Base-by-base conservation (phyloP, 1,284 basidiomycete genomes). In the Melampsora abietis-canadensis region DNA sequence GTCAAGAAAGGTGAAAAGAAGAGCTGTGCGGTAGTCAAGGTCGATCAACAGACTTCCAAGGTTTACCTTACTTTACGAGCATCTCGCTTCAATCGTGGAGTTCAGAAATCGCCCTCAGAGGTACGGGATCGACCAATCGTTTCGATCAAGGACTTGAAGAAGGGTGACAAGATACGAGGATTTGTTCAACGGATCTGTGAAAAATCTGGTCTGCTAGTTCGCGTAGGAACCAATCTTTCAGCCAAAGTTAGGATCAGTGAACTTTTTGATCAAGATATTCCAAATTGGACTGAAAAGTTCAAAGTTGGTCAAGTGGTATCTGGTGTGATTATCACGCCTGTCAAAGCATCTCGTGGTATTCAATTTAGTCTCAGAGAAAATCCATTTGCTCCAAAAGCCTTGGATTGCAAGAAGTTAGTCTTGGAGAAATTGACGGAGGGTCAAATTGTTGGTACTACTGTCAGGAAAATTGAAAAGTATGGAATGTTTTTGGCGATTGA, bases 401-500 rank as follows among this genome's bases (percentile, higher is more conserved):
- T 57, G 27, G n/a, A 57, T 10, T 19, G 7, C n/a, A 21, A 21
- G 51, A 27, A 21, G 51, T 57, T 57, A 14, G 6, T 89, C 81
- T 87, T 86, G 77, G 54, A 77, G 10, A 78, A 79, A 44, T 79
- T 82, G 60, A 74, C 76, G 44, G 79, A 77, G 31, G 83, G 83
- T 1, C 80, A 84, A 61, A 81, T 83, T 76, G 79, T 84, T 48
- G 76, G 77, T 37, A 82, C 81, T 21, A 78, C 79, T 60, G 77
- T 84, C 59, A 80, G 82, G 69, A 79, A 79, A 48, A 86, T 94
- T 12, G 91, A 94, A 82, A 87, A 88, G 47, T 98, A 92, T 80
- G 96, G 96, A 19, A 85, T 97, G 48, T 98, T 98, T 84, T 88
- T 99, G 68, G 87, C 90, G 81, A 89, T 98, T 57, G 88, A 91